Conservation (phyloP, 1,139 yeast species). For the Sporopachydermia cereana region DNA sequence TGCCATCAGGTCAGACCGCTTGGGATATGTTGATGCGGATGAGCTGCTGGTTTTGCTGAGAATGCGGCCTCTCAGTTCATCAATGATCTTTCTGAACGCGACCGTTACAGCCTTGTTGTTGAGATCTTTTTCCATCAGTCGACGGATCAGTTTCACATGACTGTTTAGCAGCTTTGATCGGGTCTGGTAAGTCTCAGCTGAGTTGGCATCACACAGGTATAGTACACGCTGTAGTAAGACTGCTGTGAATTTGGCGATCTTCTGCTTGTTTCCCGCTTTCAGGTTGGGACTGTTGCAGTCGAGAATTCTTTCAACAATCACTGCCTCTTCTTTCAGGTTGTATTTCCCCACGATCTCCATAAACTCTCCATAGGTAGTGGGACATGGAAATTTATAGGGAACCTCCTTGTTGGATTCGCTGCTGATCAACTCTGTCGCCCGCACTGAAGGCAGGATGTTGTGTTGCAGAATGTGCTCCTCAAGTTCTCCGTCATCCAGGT, state of each 20-base stretch:
- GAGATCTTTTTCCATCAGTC: conserved; percentile 3
- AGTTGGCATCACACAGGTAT: conserved; percentile 22
- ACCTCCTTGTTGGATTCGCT: conserved; percentile 11
- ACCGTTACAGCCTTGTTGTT: neutral
- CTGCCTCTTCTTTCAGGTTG: conserved; percentile 33
- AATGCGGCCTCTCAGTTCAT: neutral
- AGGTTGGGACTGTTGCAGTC: conserved; percentile 62
- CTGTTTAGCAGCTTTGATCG: neutral
- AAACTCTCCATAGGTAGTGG: conserved; percentile 45
- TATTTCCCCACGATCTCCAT: conserved; percentile 26
- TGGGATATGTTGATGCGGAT: conserved; percentile 6
- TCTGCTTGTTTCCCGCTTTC: conserved; percentile 73
- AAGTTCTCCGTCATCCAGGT: conserved; percentile 13
- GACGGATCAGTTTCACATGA: neutral
- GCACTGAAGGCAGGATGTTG: neutral
- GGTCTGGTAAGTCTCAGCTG: conserved; percentile 19
- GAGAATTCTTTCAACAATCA: conserved; percentile 43
- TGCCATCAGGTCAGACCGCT: conserved; percentile 47
- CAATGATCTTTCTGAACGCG: neutral
- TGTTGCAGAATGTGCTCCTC: conserved; percentile 9
- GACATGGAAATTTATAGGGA: conserved; percentile 33
- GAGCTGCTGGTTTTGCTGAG: neutral
- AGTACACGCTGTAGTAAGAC: conserved; percentile 56
- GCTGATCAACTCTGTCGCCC: neutral
- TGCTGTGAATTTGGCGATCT: conserved; percentile 51